Base-by-base conservation (phyloP, 2,329 filamentous ascomycete genomes). In the Setomelanomma holmii region DNA sequence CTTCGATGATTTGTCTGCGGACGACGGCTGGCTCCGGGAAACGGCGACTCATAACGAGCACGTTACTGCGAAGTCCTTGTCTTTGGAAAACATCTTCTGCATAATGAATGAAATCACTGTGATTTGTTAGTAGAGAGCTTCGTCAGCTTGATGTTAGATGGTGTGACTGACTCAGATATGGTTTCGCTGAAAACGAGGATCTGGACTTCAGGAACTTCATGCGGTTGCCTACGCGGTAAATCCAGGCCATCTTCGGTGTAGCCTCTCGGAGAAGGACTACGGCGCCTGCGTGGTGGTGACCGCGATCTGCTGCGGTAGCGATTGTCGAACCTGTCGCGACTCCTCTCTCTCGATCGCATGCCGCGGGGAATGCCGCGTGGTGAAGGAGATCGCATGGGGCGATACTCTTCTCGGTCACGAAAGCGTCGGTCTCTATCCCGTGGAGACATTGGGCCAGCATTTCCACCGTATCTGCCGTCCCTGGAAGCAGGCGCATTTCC, bases 191-290 rank as follows among this genome's bases (percentile, higher is more conserved):
- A 80, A 4, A 96, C 84, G 22, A 97, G 84, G 23, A 98, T 86
- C 71, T 97, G 92, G 14, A 97, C 89, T 64, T 98, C 92, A 2
- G 93, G 93, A 19, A 97, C 87, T 58, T 95, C 86, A 51, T 83
- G 79, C 4, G 90, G 86, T 51, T 86, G 84, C 51, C 92, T 83
- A 49, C 87, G 84, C 38, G 91, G 90, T 6, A 96, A 84, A 23
- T 89, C 88, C 11, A 92, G 79, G 30, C 85, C 83, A 56, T 89
- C 85, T 39, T 63, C 60, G 12, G 58, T 64, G 27, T 79, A 77
- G 47, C 88, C 83, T 75, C 81, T 75, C 67, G 90, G 90, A 55
- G 87, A 91, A 3, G 87, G 86, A 54, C 88, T 93, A 56, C 90
- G 83, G 59, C 81, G 82, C 51, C 85, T 83, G 43, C 81, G 82